These are phyloP conservation scores for Colletotrichum somersetense DNA, from an alignment of 2,329 filamentous ascomycete species.

Conservation along the genomic window DNA sequence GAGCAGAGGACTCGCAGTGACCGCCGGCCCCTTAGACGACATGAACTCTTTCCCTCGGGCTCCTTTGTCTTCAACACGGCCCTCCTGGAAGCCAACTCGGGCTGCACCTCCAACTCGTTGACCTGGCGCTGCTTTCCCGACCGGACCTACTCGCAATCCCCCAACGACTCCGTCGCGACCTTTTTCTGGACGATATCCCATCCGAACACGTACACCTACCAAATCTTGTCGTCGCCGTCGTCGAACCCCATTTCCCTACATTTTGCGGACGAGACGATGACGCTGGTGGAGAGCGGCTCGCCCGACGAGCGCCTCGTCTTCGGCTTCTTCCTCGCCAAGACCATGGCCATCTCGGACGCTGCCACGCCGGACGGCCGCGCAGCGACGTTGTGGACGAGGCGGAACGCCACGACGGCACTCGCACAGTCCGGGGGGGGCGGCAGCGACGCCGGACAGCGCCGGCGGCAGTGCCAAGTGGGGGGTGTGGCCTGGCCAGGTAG, in stretches of 20 bases:
- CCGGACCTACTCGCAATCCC: slow-evolving; percentile 56
- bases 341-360: slow-evolving; percentile 61
- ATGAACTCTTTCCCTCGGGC: slow-evolving; percentile 67
- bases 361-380: slow-evolving; percentile 58
- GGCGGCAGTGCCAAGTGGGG: slow-evolving; percentile 48
- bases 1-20: slow-evolving; percentile 14
- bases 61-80: slow-evolving; percentile 72
- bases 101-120: slow-evolving; percentile 68
- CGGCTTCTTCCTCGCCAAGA: slow-evolving; percentile 64
- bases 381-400: slow-evolving; percentile 71
- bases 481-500: slow-evolving; percentile 70
- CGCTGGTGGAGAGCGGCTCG: slow-evolving; percentile 60
- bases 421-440: slow-evolving; percentile 37
- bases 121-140: slow-evolving; percentile 75
- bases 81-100: slow-evolving; percentile 64
- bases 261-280: slow-evolving; percentile 66
- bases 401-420: slow-evolving; percentile 43
- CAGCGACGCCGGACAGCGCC: slow-evolving; percentile 39
- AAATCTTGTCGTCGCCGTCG: slow-evolving; percentile 68
- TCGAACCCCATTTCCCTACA: slow-evolving; percentile 67
- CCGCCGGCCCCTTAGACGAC: slow-evolving; percentile 12
- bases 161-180: slow-evolving; percentile 63
- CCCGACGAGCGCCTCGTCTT: slow-evolving; percentile 70
- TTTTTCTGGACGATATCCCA: slow-evolving; percentile 73
- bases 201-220: slow-evolving; percentile 56